phyloP scores from a whole-genome alignment of 345 rosid species.

The Populus alba region DNA sequence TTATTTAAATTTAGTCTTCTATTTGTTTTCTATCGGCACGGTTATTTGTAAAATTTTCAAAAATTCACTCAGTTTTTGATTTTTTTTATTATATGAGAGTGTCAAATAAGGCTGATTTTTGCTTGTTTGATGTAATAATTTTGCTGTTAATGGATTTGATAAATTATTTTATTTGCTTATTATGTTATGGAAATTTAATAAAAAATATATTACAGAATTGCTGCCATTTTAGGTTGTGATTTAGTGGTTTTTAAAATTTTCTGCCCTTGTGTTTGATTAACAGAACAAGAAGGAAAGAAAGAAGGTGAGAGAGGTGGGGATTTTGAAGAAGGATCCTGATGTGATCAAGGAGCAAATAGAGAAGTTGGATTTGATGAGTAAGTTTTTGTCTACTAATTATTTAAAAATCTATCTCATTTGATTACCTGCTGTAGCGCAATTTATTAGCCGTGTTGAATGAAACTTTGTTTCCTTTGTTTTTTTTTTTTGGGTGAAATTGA shows the following conservation, averaged over 20 bases:
- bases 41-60: not conserved
- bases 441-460: not conserved
- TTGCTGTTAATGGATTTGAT: not conserved
- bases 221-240: not conserved
- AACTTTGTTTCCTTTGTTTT: too few species aligned
- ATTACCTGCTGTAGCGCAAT: not conserved
- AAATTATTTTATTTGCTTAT: not conserved
- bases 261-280: slow-evolving; percentile 11
- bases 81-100: too few species aligned
- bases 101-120: too few species aligned
- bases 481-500: not conserved
- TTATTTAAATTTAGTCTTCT: not conserved
- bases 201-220: not conserved
- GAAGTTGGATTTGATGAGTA: slow-evolving; percentile 89
- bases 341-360: slow-evolving; percentile 82
- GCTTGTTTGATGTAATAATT: not conserved
- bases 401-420: not conserved
- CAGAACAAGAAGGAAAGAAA: slow-evolving; percentile 98
- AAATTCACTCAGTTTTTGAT: not conserved
- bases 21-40: too few species aligned
- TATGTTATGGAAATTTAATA: not conserved
- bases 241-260: not conserved
- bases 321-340: slow-evolving; percentile 97
- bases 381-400: slow-evolving; percentile 28
- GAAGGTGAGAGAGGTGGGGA: slow-evolving; percentile 98